Base-by-base conservation (phyloP, 2,329 filamentous ascomycete genomes). In the Xylaria sp. region DNA sequence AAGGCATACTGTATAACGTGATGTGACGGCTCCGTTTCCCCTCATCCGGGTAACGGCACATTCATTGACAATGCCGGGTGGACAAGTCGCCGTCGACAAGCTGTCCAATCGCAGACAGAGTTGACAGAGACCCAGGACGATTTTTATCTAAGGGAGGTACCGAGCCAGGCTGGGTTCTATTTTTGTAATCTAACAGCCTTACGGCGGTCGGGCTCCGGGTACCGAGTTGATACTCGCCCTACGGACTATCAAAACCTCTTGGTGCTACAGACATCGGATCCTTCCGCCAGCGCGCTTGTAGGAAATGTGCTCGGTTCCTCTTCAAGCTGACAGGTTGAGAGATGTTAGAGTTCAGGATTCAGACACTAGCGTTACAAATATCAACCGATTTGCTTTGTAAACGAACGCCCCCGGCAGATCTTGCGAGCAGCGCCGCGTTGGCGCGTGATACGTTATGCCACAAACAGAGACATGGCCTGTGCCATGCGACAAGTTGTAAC, bases 41-140 rank as follows among this genome's bases (percentile, higher is more conserved):
- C 65, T 59, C 60, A 26, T 6, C 56, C 65, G 65, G 65, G 54
- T 67, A 59, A 51, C 65, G 56, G 65, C 61, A 65, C 60, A 9
- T 31, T 48, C 4, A 6, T 31, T 20, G 20, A 31, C 28, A 63
- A 23, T 48, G 20, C 48, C 38, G 28, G 46, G 54, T 33, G 9
- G 23, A 26, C 33, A 26, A 51, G 33, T 33, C 33, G 17, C 23
- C 42, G 58, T 44, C 28, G 20, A 40, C 15, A 13, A 46, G 15
- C 38, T 46, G 2, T 49, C 46, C 20, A 15, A 49, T 13, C 26
- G 15, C 26, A 11, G 28, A n/a, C 23, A 23, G 23, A 23, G 28
- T n/a, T 33, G 9, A 49, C 3, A 53, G 15, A 51, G 26, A 40
- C 31, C 36, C 15, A 36, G n/a, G 5, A 23, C n/a, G 31, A 38